phyloP scores from a whole-genome alignment of 495 filamentous ascomycete species.

The Penicillium taxi region DNA sequence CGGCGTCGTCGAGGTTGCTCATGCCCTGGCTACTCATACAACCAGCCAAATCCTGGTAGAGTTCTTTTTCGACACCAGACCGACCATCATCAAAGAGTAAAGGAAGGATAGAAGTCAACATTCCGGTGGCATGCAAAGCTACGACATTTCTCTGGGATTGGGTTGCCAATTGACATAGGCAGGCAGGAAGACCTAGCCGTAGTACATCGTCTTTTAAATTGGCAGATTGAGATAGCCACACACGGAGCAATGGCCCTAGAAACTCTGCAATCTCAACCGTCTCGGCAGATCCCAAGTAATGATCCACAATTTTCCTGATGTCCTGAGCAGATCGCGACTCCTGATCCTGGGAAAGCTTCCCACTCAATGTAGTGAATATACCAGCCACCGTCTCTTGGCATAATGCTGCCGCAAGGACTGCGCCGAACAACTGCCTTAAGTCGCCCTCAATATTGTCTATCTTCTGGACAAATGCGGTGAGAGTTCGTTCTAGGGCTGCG shows the following conservation, averaged over 20 bases:
- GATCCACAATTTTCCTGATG: conserved; percentile 26
- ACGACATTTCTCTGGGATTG: conserved; percentile 67
- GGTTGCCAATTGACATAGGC: conserved; percentile 36
- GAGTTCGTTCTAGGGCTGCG: conserved; percentile 61
- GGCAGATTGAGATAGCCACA: conserved; percentile 33
- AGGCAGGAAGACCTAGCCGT: conserved; percentile 32
- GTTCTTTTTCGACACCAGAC: conserved; percentile 43
- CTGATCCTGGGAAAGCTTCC: conserved; percentile 18
- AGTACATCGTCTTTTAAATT: conserved; percentile 20
- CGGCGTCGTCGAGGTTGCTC: conserved; percentile 67
- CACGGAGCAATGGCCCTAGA: conserved; percentile 33
- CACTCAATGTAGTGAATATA: conserved; percentile 27
- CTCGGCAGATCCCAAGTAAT: conserved; percentile 31
- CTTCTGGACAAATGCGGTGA: conserved; percentile 53
- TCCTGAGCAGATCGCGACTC: conserved; percentile 10
- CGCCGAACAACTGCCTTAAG: conserved; percentile 71
- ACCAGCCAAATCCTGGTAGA: conserved; percentile 46
- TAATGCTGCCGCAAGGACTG: conserved; percentile 73
- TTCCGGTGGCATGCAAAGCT: conserved; percentile 67
- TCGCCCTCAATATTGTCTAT: conserved; percentile 44
- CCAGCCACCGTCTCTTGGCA: conserved; percentile 62
- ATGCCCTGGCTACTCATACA: conserved; percentile 50
- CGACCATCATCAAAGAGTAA: conserved; percentile 48
- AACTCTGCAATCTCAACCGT: conserved; percentile 36
- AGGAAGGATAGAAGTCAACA: conserved; percentile 65